phyloP scores from a whole-genome alignment of 768 basidiomycete genomes.

The Pulveroboletus sp. region DNA sequence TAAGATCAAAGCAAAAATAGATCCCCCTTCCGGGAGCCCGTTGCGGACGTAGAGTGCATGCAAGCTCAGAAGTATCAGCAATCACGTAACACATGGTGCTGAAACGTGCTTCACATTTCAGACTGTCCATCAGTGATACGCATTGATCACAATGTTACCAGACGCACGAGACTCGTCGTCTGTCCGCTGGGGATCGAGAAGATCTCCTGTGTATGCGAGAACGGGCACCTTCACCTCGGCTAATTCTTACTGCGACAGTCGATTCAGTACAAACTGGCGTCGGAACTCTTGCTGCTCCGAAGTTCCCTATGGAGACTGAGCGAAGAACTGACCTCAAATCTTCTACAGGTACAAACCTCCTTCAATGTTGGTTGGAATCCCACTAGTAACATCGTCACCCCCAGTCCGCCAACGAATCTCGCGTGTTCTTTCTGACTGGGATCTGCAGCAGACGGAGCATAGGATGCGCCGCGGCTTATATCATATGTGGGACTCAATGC shows the following conservation, averaged over 20 bases:
- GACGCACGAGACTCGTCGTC: slow-evolving; percentile 12
- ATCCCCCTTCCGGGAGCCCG: not conserved
- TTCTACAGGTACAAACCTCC: slow-evolving; percentile 17
- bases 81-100: slow-evolving; percentile 9
- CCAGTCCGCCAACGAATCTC: slow-evolving; percentile 20
- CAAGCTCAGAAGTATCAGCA: slow-evolving; percentile 8
- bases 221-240: not conserved
- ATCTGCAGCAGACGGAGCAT: slow-evolving; percentile 28
- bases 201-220: slow-evolving; percentile 16
- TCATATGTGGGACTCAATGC: slow-evolving; percentile 41
- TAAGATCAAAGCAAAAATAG: slow-evolving; percentile 21
- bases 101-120: slow-evolving; percentile 1
- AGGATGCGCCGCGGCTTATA: slow-evolving; percentile 26
- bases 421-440: slow-evolving; percentile 32
- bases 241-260: not conserved
- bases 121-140: not conserved
- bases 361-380: slow-evolving; percentile 35
- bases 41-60: not conserved
- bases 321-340: no score
- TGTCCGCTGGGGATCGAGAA: slow-evolving; percentile 3
- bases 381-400: slow-evolving; percentile 28
- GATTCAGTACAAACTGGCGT: not conserved
- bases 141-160: no score
- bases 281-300: slow-evolving; percentile 20
- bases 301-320: slow-evolving; percentile 6